Base-by-base conservation (phyloP, 1,284 basidiomycete species). In the Tilletia caries region DNA sequence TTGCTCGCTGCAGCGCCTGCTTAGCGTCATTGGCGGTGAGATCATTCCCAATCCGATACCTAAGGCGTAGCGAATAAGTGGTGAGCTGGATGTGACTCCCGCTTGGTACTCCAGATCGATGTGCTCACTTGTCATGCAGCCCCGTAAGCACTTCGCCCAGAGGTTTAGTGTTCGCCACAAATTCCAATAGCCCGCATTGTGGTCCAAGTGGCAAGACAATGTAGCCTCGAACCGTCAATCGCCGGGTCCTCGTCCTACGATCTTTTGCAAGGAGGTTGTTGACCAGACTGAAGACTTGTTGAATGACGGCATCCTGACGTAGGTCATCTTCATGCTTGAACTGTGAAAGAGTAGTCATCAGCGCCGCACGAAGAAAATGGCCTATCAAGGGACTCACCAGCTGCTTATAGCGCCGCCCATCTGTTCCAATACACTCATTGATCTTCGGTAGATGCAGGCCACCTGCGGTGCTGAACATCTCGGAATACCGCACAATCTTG, bases 221-320 rank as follows among this genome's bases (percentile, higher is more conserved):
- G 85, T 98, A 98, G 12, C 89, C 91, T 44, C 93, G 87, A 71
- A 97, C 89, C 54, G 86, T 85, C 33, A 98, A 86, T 43, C 89
- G 86, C 13, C 95, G 89, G 67, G 88, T 87, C 66, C 87, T 87
- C 0, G 94, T 92, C 72, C 91, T 89, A 32, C 89, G 87, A 82
- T 98, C 93, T 13, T 86, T 86, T 10, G 81, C 78, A 6, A 98
- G 87, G 1, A 97, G 87, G 3, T 88, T 85, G 73, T 98, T 98
- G 68, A 94, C 91, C 52, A 98, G 87, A 37, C 90, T 89, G 79
- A 98, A 98, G 1, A 97, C 93, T 84, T 98, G 96, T 81, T 97
- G 93, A 95, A 98, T 97, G 62, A 98, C 93, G 0, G 95, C 95
- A 82, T 98, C 95, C 84, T 98, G 96, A 34, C 95, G 89, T 41